Percentiles rank a stretch among this genome's conserved stretches.
Conservation (phyloP, 768 basidiomycete genomes). For the Lepiota venenata region DNA sequence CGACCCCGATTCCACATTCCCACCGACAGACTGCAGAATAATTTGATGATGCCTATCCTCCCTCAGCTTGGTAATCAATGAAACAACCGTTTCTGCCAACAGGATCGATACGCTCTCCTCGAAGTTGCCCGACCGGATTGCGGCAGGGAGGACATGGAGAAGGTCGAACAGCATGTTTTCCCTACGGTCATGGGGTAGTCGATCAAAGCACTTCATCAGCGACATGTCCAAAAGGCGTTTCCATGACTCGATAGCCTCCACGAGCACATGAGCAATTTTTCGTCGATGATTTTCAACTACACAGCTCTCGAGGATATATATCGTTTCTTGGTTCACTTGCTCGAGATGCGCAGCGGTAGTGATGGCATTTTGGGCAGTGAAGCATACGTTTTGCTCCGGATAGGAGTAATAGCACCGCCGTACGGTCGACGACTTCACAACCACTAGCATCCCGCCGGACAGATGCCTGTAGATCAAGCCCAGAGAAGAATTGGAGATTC, state of each 20-base stretch:
- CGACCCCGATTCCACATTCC: constrained; percentile 60
- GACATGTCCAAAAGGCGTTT: constrained; percentile 79
- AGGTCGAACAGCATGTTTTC: constrained; percentile 92
- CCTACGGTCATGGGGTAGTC: constrained; percentile 75
- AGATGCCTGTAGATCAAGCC: constrained; percentile 69
- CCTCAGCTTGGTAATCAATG: constrained; percentile 84
- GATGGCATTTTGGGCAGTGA: constrained; percentile 64
- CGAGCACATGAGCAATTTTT: constrained; percentile 69
- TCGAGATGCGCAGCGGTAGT: constrained; percentile 61
- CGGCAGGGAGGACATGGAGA: constrained; percentile 73
- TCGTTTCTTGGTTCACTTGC: constrained; percentile 64
- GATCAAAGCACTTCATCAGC: constrained; percentile 82
- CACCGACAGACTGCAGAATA: constrained; percentile 60
- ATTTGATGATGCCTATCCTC: constrained; percentile 75
- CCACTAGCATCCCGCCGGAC: constrained; percentile 64
- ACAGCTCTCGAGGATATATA: constrained; percentile 79
- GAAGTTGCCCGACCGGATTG: constrained; percentile 60
- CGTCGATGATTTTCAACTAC: constrained; percentile 87
- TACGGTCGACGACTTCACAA: constrained; percentile 80
- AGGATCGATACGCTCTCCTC: constrained; percentile 76
- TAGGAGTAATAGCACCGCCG: constrained; percentile 69
- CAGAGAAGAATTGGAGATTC: constrained; percentile 60
- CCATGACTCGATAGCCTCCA: constrained; percentile 80
- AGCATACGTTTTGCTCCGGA: constrained; percentile 54
- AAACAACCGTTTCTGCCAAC: constrained; percentile 78